Conservation (phyloP, 2,329 filamentous ascomycete genomes). For the Tolypocladium sp. region DNA sequence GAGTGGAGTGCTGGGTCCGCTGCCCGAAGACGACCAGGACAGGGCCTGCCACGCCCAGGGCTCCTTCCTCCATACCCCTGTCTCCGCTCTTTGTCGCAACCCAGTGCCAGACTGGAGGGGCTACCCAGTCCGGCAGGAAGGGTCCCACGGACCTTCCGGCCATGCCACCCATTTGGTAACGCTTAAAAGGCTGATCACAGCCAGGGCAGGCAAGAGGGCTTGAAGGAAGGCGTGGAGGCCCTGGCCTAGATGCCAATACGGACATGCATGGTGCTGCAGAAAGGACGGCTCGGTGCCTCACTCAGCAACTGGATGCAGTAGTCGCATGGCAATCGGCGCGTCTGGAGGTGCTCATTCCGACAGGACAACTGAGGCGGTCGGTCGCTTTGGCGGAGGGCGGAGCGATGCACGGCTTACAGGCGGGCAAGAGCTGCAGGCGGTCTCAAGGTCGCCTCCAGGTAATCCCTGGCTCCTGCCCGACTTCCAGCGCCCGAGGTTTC, state of each 20-base stretch:
- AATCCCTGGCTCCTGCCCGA: no score
- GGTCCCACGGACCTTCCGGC: background rate
- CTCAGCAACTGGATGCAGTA: background rate
- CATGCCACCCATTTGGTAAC: background rate
- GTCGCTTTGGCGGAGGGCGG: background rate
- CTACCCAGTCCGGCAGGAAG: background rate
- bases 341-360: background rate
- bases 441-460: background rate
- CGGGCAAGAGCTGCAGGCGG: background rate
- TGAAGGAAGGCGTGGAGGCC: no score
- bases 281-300: no score
- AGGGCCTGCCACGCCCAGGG: background rate
- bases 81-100: background rate
- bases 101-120: background rate
- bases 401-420: background rate
- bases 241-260: no score
- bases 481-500: background rate
- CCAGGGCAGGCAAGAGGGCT: background rate
- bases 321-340: background rate
- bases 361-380: background rate
- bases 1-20: background rate
- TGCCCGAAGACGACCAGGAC: background rate
- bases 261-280: no score
- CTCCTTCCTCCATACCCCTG: background rate
- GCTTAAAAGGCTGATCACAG: background rate